phyloP scores from a whole-genome alignment of 345 rosid genomes.

The Brassica incana region DNA sequence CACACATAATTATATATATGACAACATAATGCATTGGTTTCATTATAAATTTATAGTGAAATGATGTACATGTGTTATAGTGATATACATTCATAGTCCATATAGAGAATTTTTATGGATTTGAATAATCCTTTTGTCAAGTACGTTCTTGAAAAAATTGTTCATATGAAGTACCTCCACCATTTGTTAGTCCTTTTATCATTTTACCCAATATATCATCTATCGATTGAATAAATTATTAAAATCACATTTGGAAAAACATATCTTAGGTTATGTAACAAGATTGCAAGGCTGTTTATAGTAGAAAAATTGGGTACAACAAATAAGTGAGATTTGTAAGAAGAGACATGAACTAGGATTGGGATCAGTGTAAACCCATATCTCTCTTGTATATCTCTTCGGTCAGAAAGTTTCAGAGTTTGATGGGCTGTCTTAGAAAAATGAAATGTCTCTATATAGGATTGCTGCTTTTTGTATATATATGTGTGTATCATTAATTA shows the following conservation, averaged over 20 bases:
- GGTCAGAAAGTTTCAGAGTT: slow-evolving; percentile 36
- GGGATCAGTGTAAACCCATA: slow-evolving; percentile 44
- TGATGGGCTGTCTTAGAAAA: slow-evolving; percentile 42
- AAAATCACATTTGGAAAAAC: slow-evolving; percentile 18
- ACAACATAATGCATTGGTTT: slow-evolving; percentile 29
- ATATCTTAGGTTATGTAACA: slow-evolving; percentile 9
- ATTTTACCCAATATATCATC: background rate
- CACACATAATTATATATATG: slow-evolving; percentile 29
- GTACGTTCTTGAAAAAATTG: slow-evolving; percentile 5
- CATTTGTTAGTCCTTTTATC: background rate
- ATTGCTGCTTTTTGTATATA: slow-evolving; percentile 21
- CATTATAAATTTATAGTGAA: slow-evolving; percentile 7
- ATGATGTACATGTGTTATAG: background rate
- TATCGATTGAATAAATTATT: slow-evolving; percentile 3
- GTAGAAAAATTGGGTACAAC: background rate
- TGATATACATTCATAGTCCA: background rate
- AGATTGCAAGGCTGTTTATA: slow-evolving; percentile 11
- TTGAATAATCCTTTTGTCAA: background rate
- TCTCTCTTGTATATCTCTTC: slow-evolving; percentile 34
- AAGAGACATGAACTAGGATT: slow-evolving; percentile 37
- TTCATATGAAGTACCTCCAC: background rate
- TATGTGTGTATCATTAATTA: slow-evolving; percentile 3
- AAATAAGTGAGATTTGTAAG: slow-evolving; percentile 21
- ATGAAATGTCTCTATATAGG: slow-evolving; percentile 31
- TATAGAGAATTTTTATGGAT: slow-evolving; percentile 15